These are phyloP conservation scores for Chrysopogon serrulatus DNA, from an alignment of 176 grass and related monocot species.

Conservation along the genomic window DNA sequence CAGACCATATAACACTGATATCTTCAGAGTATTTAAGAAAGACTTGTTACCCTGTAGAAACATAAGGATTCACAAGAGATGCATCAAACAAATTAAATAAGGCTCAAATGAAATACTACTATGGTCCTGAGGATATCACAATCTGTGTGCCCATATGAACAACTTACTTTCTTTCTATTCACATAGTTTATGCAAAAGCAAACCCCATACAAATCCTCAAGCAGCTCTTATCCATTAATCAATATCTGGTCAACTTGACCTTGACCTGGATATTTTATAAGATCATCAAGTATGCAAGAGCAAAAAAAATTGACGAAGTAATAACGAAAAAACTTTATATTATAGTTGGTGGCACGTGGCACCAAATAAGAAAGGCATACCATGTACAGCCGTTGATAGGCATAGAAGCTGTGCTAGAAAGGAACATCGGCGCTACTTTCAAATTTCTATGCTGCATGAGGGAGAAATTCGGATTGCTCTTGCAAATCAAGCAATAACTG, in stretches of 20 bases:
- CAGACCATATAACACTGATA: not conserved
- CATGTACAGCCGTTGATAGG: not conserved
- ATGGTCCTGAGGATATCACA: not conserved
- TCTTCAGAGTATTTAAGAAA: constrained; percentile 3
- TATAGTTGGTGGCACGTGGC: not conserved
- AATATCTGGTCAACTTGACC: constrained; percentile 5
- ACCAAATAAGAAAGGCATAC: not conserved
- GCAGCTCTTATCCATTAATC: not conserved
- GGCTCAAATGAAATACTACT: not conserved
- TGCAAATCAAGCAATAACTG: constrained; percentile 38
- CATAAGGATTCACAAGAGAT: not conserved
- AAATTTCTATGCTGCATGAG: not conserved
- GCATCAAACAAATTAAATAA: not conserved
- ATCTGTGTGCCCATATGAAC: not conserved
- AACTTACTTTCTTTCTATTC: constrained; percentile 21
- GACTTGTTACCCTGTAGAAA: constrained; percentile 5
- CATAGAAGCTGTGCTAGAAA: not conserved
- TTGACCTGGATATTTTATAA: constrained; percentile 10
- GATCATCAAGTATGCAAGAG: not conserved
- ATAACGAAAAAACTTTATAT: not conserved
- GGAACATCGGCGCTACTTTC: not conserved
- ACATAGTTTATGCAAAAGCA: constrained; percentile 15
- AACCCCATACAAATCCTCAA: not conserved
- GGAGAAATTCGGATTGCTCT: not conserved
- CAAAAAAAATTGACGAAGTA: not conserved